Conservation (phyloP, 768 basidiomycete genomes). For the Lentinus brumalis region DNA sequence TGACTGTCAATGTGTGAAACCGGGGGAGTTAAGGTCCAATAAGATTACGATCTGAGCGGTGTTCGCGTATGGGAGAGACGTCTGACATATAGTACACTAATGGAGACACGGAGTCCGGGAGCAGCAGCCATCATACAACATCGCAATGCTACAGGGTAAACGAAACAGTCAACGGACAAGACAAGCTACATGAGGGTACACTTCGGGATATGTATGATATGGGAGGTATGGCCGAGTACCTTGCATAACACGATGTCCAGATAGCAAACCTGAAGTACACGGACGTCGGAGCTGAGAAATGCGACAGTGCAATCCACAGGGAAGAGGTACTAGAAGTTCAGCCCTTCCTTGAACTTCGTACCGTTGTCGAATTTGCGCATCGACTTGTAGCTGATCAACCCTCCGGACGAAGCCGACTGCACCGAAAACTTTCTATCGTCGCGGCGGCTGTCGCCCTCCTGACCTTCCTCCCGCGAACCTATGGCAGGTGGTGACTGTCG, state of each 20-base stretch:
- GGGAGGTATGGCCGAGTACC: no score
- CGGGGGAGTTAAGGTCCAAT: background rate
- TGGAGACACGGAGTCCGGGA: background rate
- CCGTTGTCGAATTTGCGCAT: constrained; percentile 33
- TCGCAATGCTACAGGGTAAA: no score
- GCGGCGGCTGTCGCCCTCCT: constrained; percentile 1
- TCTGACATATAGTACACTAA: background rate
- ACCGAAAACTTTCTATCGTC: constrained; percentile 22
- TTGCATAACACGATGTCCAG: background rate
- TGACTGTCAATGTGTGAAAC: background rate
- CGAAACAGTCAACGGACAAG: no score
- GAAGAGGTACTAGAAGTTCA: constrained; percentile 2
- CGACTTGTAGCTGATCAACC: constrained; percentile 14
- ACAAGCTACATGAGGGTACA: no score
- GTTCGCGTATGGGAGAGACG: background rate
- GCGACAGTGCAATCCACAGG: background rate
- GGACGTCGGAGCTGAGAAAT: background rate
- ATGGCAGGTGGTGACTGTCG: constrained; percentile 16
- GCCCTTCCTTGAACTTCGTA: constrained; percentile 32
- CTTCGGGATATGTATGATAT: no score
- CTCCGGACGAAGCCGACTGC: constrained; percentile 9
- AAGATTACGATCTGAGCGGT: background rate
- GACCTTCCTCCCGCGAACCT: background rate
- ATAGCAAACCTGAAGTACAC: background rate
- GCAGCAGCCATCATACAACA: no score